Conservation (phyloP, 1,284 basidiomycete species). For the Cystobasidium slooffiae region DNA sequence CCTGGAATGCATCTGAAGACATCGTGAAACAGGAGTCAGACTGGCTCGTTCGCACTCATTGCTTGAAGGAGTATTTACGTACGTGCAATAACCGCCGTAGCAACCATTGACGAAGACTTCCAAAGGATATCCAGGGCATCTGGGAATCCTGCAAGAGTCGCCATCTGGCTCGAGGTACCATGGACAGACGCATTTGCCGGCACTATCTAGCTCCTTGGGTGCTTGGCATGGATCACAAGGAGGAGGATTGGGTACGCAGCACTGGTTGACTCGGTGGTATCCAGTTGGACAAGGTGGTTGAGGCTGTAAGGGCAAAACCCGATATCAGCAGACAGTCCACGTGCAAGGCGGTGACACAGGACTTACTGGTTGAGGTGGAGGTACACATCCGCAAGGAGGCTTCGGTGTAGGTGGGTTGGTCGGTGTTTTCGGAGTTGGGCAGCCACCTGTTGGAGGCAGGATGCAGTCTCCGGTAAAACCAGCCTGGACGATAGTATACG, state of each 20-base stretch:
- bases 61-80: not conserved
- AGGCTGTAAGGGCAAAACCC: conserved; percentile 1
- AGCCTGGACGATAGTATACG: not conserved
- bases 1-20: conserved; percentile 4
- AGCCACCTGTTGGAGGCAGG: conserved; percentile 17
- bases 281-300: conserved; percentile 27
- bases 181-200: conserved; percentile 34
- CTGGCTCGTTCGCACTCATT: not conserved
- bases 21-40: not conserved
- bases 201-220: conserved; percentile 30
- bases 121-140: conserved; percentile 11
- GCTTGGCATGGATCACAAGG: conserved; percentile 22
- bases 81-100: conserved; percentile 35
- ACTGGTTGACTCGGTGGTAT: conserved; percentile 31
- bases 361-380: conserved; percentile 26
- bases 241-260: conserved; percentile 27
- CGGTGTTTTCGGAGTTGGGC: conserved; percentile 14
- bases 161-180: conserved; percentile 25
- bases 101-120: conserved; percentile 25
- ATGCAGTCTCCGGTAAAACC: conserved; percentile 39
- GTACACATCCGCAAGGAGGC: conserved; percentile 32
- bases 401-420: not conserved
- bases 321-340: not conserved
- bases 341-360: not conserved
- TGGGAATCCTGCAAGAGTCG: conserved; percentile 15